These are phyloP conservation scores for Chalciporus sphaerocephalus DNA, from an alignment of 768 basidiomycete species.

Conservation along the genomic window DNA sequence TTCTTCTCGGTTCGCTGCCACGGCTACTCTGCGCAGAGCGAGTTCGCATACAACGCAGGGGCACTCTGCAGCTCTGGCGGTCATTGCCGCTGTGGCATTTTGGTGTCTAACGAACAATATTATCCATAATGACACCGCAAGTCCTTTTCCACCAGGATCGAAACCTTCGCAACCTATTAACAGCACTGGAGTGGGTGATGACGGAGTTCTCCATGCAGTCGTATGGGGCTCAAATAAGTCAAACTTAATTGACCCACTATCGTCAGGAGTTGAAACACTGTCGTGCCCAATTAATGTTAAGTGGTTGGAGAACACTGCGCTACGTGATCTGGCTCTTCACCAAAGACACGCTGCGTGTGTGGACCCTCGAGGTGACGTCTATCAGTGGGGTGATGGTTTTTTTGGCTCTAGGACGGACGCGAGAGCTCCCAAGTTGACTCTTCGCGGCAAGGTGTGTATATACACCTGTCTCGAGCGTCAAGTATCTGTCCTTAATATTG, in stretches of 20 bases:
- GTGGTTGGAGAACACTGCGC: conserved; percentile 64
- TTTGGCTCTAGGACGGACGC: conserved; percentile 33
- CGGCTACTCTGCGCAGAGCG: neutral
- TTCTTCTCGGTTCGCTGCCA: conserved; percentile 10
- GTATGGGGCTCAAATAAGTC: conserved; percentile 74
- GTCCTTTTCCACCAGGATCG: conserved; percentile 3
- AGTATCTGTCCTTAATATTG: neutral
- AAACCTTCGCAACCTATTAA: conserved; percentile 6
- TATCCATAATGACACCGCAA: conserved; percentile 35
- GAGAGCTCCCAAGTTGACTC: conserved; percentile 45
- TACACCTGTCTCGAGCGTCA: neutral
- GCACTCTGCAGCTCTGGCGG: conserved; percentile 18
- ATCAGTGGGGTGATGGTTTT: conserved; percentile 78
- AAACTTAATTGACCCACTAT: conserved; percentile 41
- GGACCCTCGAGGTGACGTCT: conserved; percentile 74
- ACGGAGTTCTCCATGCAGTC: conserved; percentile 41
- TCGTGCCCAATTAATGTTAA: conserved; percentile 46
- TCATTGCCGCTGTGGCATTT: conserved; percentile 29
- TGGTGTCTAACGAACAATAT: conserved; percentile 37
- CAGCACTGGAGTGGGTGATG: conserved; percentile 22
- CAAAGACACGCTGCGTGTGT: conserved; percentile 68
- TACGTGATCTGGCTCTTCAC: conserved; percentile 70
- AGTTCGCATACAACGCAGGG: neutral
- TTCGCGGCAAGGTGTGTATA: conserved; percentile 58
- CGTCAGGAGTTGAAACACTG: conserved; percentile 37